phyloP scores from a whole-genome alignment of 371 early-diverging fungal species.

The Mucor plumbeus region DNA sequence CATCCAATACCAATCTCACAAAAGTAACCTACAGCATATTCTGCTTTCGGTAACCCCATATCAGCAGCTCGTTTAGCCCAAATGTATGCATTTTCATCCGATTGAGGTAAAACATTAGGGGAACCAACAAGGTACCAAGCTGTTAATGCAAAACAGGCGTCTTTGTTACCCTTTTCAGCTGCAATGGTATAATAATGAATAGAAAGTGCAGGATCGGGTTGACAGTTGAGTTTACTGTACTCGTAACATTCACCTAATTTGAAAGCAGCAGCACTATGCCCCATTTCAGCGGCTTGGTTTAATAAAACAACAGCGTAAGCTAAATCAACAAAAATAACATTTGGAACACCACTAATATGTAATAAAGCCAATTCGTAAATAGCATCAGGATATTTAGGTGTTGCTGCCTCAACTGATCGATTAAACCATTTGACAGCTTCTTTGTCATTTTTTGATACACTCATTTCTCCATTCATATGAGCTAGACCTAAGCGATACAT shows the following conservation, averaged over 20 bases:
- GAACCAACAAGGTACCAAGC: constrained; percentile 93
- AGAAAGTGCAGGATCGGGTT: constrained; percentile 69
- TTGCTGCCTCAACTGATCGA: constrained; percentile 76
- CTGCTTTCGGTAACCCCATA: constrained; percentile 83
- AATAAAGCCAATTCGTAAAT: constrained; percentile 78
- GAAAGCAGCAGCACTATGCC: constrained; percentile 79
- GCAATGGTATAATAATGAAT: constrained; percentile 81
- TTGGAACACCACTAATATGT: constrained; percentile 75
- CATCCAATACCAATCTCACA: constrained; percentile 84
- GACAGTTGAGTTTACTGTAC: constrained; percentile 72
- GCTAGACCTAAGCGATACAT: constrained; percentile 80
- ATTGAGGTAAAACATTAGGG: constrained; percentile 74
- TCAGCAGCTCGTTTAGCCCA: constrained; percentile 91
- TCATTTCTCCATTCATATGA: constrained; percentile 75
- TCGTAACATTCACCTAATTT: constrained; percentile 83
- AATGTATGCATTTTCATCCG: constrained; percentile 86
- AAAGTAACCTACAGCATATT: constrained; percentile 89
- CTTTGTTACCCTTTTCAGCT: constrained; percentile 88
- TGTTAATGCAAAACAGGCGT: constrained; percentile 87
- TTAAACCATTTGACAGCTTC: constrained; percentile 86
- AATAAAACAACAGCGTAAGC: constrained; percentile 78
- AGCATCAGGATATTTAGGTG: constrained; percentile 77
- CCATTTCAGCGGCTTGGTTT: constrained; percentile 76
- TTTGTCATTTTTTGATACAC: constrained; percentile 62
- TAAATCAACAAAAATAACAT: constrained; percentile 74